These are phyloP conservation scores for Solanum rostratum DNA, from an alignment of 257 asterid species.

Conservation along the genomic window DNA sequence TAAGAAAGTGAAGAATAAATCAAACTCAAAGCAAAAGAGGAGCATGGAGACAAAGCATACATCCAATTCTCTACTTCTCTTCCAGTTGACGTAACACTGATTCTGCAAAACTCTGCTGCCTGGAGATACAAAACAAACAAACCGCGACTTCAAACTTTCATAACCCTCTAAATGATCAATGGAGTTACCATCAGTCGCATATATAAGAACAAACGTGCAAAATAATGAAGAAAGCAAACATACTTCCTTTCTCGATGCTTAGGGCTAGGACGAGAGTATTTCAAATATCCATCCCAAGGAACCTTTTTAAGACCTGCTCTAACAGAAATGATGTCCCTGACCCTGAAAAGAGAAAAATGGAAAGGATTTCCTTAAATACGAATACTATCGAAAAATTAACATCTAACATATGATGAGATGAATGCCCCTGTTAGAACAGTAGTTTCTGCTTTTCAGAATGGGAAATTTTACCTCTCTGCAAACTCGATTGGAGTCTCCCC, in stretches of 20 bases:
- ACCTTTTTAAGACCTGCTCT: constrained; percentile 71
- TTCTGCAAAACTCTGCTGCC: constrained; percentile 87
- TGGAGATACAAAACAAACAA: constrained; percentile 16
- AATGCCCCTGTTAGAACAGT: not conserved
- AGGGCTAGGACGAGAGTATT: constrained; percentile 94
- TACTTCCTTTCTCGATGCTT: constrained; percentile 90
- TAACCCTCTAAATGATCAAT: not conserved
- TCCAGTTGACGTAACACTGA: constrained; percentile 60
- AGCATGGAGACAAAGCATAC: not conserved
- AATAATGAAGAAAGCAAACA: constrained; percentile 11
- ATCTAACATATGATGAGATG: not conserved
- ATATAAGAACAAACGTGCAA: not conserved
- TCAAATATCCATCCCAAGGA: constrained; percentile 76
- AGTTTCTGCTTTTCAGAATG: not conserved
- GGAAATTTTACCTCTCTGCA: constrained; percentile 72
- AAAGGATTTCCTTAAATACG: not conserved
- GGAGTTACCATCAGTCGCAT: not conserved
- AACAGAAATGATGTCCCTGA: constrained; percentile 84
- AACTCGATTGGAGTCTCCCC: constrained; percentile 90
- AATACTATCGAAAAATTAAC: not conserved
- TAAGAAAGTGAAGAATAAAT: not conserved
- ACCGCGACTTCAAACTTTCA: not conserved
- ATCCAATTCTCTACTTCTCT: constrained; percentile 34
- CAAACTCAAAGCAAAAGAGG: not conserved
- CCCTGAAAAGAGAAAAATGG: constrained; percentile 37